Evolutionary conservation across 1,139 yeast species (phyloP), one percentile per base, ranked within the genome.

Genomic region (Pneumocystis oryctolagi): DNA sequence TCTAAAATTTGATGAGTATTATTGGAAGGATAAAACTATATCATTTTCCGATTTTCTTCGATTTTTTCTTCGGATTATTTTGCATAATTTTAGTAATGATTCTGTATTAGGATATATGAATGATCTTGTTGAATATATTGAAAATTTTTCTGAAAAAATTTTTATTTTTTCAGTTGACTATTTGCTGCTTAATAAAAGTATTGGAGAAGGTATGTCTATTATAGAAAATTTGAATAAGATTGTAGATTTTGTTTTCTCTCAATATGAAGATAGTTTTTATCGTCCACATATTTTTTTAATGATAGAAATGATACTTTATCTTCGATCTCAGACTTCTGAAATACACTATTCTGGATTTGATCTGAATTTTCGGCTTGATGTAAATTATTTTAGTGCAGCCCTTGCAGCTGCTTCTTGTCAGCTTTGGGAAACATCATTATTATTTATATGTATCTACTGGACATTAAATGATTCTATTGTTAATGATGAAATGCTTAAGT

Each of bases 401-500:
- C 32, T 57, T 9, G 67, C 68, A 9, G 68, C 69, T 12, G 42
- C 62, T 18, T 56, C 57, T 5, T 65, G 66, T 53, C 55, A 59
- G 20, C 39, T 62, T 63, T 62, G 61, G 37, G 39, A 58, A 31
- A 60, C 65, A 12, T 69, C 70, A 8, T 34, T 62, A 12, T 61
- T 63, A 28, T 59, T 66, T 47, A 53, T 68, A 60, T 71, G 68
- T 60, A 40, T 63, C n/a, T 53, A 60, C 40, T 64, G 71, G 67
- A 61, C 64, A 28, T 39, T 59, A 9, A 63, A 53, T 30, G 59
- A 31, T 18, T 32, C 53, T 14, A 31, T 56, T 16, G 56, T 34
- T 20, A 56, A 37, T 4, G 60, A 35, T 5, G 35, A 31, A 0
- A 56, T 63, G 35, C 62, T 67, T 40, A 28, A 59, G 14, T 63